Conservation (phyloP, 179 eudicot genomes). For the Drosera spatulata region DNA sequence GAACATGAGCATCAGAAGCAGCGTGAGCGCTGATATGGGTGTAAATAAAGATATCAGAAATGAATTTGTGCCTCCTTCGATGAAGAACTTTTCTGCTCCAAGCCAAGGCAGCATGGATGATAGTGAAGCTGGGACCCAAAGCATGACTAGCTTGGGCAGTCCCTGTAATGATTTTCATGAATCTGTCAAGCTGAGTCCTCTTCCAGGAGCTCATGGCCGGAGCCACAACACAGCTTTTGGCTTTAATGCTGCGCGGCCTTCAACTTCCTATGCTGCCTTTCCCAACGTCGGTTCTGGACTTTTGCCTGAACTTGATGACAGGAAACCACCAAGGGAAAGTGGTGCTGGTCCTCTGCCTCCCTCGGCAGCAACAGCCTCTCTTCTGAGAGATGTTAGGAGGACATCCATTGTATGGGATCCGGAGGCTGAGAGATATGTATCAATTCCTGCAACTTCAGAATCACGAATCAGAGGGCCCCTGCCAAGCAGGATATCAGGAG, state of each 20-base stretch:
- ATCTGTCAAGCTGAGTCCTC: slow-evolving; percentile 73
- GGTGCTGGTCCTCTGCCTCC: slow-evolving; percentile 37
- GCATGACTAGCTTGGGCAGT: slow-evolving; percentile 84
- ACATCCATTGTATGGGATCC: slow-evolving; percentile 94
- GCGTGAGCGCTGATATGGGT: slow-evolving; percentile 68
- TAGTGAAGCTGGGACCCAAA: slow-evolving; percentile 85
- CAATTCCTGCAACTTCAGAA: slow-evolving; percentile 58
- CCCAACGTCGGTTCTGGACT: slow-evolving; percentile 11
- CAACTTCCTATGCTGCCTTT: slow-evolving; percentile 19
- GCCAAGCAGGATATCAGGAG: slow-evolving; percentile 20
- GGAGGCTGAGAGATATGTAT: slow-evolving; percentile 89
- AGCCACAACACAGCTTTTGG: slow-evolving; percentile 29
- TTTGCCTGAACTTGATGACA: slow-evolving; percentile 40
- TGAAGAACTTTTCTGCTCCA: slow-evolving; percentile 49
- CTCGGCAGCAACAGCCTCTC: slow-evolving; percentile 32
- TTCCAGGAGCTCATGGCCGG: slow-evolving; percentile 44
- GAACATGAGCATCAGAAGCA: slow-evolving; percentile 73
- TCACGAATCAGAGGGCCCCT: slow-evolving; percentile 27
- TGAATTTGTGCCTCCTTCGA: slow-evolving; percentile 28
- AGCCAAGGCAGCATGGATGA: slow-evolving; percentile 92
- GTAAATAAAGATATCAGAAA: slow-evolving; percentile 42
- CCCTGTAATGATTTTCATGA: slow-evolving; percentile 77
- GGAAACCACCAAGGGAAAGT: slow-evolving; percentile 33
- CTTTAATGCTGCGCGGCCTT: slow-evolving; percentile 16
- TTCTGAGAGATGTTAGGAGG: slow-evolving; percentile 68